phyloP scores from a whole-genome alignment of 2,329 filamentous ascomycete genomes.

The Xylariaceae sp. region DNA sequence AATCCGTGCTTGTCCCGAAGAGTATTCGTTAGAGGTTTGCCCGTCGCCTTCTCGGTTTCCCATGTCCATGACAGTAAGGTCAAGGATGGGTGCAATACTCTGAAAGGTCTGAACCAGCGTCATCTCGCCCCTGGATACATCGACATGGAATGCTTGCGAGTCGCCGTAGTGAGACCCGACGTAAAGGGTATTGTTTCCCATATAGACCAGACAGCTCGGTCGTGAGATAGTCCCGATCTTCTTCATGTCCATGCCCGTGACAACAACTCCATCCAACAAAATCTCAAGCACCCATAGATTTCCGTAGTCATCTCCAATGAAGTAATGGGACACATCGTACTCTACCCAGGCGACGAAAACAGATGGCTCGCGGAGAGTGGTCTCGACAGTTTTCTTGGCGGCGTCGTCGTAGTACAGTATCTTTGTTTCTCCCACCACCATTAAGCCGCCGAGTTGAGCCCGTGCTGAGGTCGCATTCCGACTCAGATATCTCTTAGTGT shows the following conservation, averaged over 20 bases:
- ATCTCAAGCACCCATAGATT: constrained; percentile 80
- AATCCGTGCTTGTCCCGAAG: constrained; percentile 87
- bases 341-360: constrained; percentile 91
- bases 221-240: constrained; percentile 63
- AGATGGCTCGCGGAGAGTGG: constrained; percentile 64
- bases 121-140: constrained; percentile 37
- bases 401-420: constrained; percentile 82
- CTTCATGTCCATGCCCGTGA: constrained; percentile 67
- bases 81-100: constrained; percentile 87
- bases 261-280: constrained; percentile 57
- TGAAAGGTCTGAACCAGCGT: constrained; percentile 67
- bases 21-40: constrained; percentile 77
- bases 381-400: constrained; percentile 60
- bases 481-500: constrained; percentile 55
- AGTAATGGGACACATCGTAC: constrained; percentile 73
- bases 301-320: constrained; percentile 91
- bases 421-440: constrained; percentile 73
- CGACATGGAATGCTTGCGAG: constrained; percentile 64
- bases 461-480: constrained; percentile 48
- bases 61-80: constrained; percentile 96
- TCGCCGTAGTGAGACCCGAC: constrained; percentile 91
- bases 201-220: constrained; percentile 72
- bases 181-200: constrained; percentile 69
- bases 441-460: constrained; percentile 61
- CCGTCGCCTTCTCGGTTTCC: constrained; percentile 75